phyloP scores from a whole-genome alignment of 2,329 filamentous ascomycete genomes.

The Fusarium sp. region DNA sequence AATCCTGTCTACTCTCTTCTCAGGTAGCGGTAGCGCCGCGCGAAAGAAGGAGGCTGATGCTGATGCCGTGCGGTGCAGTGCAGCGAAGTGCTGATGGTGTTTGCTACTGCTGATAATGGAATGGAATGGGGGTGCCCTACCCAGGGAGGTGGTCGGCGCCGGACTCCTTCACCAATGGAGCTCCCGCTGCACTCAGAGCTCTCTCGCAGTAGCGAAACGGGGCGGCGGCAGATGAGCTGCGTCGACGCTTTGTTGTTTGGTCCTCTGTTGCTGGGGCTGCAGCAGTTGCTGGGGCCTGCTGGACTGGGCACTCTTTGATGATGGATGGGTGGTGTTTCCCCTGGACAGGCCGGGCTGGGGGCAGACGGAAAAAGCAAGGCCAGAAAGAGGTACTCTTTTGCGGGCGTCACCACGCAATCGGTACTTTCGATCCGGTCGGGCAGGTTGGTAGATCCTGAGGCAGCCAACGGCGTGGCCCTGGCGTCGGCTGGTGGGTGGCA shows the following conservation, averaged over 20 bases:
- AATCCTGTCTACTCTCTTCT: neutral
- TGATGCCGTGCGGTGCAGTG: neutral
- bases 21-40: neutral
- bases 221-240: neutral
- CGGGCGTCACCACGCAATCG: constrained; percentile 12
- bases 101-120: constrained; percentile 1
- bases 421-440: constrained; percentile 38
- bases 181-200: neutral
- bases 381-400: constrained; percentile 35
- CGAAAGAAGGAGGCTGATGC: neutral
- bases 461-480: constrained; percentile 42
- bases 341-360: constrained; percentile 19
- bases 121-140: neutral
- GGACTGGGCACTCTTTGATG: constrained; percentile 24
- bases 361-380: constrained; percentile 20
- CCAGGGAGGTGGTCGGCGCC: neutral
- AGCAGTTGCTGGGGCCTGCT: constrained; percentile 31
- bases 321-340: constrained; percentile 33
- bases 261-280: constrained; percentile 39
- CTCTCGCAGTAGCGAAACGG: neutral
- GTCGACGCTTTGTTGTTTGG: constrained; percentile 33
- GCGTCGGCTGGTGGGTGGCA: constrained; percentile 37
- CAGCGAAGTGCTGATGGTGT: constrained; percentile 1
- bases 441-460: constrained; percentile 39
- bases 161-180: neutral